These are phyloP conservation scores for Apophysomyces variabilis DNA, from an alignment of 371 early-diverging fungal genomes.

Conservation along the genomic window DNA sequence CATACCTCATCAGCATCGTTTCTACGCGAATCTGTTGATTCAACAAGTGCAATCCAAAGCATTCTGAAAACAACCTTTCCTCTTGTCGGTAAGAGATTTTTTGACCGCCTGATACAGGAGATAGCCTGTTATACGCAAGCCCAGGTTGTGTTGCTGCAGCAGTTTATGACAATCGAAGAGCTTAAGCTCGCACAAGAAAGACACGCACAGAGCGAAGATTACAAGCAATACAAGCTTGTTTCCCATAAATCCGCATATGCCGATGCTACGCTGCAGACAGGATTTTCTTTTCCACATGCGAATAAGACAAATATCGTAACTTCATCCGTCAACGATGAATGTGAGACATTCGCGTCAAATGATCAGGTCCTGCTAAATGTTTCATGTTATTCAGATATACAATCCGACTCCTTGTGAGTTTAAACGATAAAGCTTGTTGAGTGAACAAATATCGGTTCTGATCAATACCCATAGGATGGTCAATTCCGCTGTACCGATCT, in stretches of 20 bases:
- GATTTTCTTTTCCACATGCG: constrained; percentile 9
- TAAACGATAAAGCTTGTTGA: not conserved
- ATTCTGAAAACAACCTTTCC: constrained; percentile 19
- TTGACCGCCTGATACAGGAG: constrained; percentile 18
- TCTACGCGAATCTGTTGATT: not conserved
- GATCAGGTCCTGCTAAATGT: constrained; percentile 16
- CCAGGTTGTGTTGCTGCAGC: constrained; percentile 18
- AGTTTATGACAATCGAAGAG: constrained; percentile 20
- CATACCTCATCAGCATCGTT: constrained; percentile 5
- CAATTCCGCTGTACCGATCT: constrained; percentile 3
- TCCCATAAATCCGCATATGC: not conserved
- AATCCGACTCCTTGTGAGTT: constrained; percentile 14
- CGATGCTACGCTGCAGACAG: not conserved
- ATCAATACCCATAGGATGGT: constrained; percentile 10
- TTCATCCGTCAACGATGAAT: not conserved
- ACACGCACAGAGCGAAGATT: not conserved
- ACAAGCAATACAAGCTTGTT: not conserved
- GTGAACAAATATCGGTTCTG: not conserved
- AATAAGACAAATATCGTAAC: constrained; percentile 1
- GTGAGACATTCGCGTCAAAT: constrained; percentile 1
- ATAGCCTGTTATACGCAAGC: constrained; percentile 17
- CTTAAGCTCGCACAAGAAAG: not conserved
- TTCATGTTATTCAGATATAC: constrained; percentile 7
- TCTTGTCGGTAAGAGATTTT: constrained; percentile 18
- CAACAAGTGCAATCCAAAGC: constrained; percentile 17